These are phyloP conservation scores for Tylopilus plumbeoviolaceoides DNA, from an alignment of 768 basidiomycete species.

Conservation along the genomic window DNA sequence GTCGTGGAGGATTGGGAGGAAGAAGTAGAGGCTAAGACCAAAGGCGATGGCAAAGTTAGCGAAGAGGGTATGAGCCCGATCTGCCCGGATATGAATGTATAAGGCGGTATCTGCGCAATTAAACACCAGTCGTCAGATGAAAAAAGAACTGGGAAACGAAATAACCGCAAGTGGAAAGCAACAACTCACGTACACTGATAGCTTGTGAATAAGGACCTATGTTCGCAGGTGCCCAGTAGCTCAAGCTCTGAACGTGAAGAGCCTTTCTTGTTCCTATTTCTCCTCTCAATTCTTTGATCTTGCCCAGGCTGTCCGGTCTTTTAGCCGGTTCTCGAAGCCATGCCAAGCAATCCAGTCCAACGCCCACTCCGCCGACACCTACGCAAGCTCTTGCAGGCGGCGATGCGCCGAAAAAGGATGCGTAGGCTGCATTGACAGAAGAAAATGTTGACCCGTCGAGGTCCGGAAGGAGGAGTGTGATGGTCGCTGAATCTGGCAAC, in stretches of 20 bases:
- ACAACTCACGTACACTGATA: constrained; percentile 54
- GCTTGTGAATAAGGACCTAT: constrained; percentile 99
- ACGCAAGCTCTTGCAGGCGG: constrained; percentile 97
- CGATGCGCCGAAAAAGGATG: constrained; percentile 79
- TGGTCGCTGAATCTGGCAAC: constrained; percentile 42
- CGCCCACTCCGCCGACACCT: constrained; percentile 57
- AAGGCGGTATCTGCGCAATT: constrained; percentile 58
- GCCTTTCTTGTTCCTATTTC: constrained; percentile 51
- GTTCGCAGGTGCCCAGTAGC: constrained; percentile 99
- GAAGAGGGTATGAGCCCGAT: constrained; percentile 83
- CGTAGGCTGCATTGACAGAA: constrained; percentile 73
- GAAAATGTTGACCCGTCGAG: constrained; percentile 68
- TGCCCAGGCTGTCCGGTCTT: constrained; percentile 1
- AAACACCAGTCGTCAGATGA: background rate
- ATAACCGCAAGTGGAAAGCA: background rate
- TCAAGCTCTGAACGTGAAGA: constrained; percentile 91
- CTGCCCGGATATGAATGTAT: constrained; percentile 90
- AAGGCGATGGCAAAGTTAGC: constrained; percentile 64
- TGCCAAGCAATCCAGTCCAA: constrained; percentile 83
- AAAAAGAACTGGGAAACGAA: background rate
- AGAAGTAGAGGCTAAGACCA: constrained; percentile 14
- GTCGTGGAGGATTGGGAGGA: constrained; percentile 45
- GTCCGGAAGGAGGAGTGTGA: constrained; percentile 79
- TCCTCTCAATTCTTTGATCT: constrained; percentile 13
- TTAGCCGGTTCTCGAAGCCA: constrained; percentile 32